Conservation (phyloP, 306 rosid species). For the Prunus padus region DNA sequence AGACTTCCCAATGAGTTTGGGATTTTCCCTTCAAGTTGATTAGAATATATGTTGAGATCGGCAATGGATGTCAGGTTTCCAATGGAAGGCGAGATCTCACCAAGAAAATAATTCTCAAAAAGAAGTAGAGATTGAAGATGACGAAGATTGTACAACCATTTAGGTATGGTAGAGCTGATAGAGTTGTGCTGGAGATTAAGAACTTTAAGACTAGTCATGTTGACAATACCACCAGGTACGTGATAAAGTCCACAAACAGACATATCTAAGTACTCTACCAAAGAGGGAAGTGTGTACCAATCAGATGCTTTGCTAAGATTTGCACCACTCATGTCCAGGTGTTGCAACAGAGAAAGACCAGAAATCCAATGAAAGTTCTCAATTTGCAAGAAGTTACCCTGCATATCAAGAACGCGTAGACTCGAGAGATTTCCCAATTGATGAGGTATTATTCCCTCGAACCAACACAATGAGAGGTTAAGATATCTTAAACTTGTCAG, state of each 20-base stretch:
- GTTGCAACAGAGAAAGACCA: constrained; percentile 1
- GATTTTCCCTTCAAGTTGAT: not conserved
- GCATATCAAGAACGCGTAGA: not conserved
- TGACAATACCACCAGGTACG: not conserved
- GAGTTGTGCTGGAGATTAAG: rapidly evolving
- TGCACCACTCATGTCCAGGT: not conserved
- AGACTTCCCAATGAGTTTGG: no score
- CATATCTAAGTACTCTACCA: not conserved
- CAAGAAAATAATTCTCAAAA: not conserved
- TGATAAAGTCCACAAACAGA: not conserved
- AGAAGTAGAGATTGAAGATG: not conserved
- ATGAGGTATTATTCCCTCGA: not conserved
- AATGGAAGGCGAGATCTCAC: not conserved
- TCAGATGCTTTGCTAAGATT: not conserved
- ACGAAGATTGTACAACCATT: not conserved
- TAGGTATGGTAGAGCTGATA: constrained; percentile 20
- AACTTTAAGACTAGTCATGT: not conserved
- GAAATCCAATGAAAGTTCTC: not conserved
- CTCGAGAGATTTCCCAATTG: not conserved
- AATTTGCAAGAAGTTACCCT: not conserved
- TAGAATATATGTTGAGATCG: not conserved
- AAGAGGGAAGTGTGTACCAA: constrained; percentile 25
- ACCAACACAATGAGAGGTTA: not conserved
- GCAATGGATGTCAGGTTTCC: not conserved
- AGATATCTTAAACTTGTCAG: not conserved